Base-by-base conservation (phyloP, 768 basidiomycete genomes). In the Kwoniella mangroviensis region DNA sequence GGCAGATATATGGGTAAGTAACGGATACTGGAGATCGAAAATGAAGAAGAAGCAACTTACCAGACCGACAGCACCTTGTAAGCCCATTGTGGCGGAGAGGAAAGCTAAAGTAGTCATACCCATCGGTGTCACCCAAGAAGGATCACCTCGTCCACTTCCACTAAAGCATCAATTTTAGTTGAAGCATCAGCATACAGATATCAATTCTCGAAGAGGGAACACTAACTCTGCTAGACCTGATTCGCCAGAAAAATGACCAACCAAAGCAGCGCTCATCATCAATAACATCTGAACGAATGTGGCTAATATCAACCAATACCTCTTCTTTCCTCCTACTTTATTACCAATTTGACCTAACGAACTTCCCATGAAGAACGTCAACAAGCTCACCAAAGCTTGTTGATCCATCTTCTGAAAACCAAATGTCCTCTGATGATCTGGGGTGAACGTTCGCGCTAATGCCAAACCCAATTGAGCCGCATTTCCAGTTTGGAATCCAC, bases 361-460 rank as follows among this genome's bases (percentile, higher is more conserved):
- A 21, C 92, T 88, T 11, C 93, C 93, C 12, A 85, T 67, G 71
- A 91, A 86, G 87, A 94, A 94, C n/a, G 88, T 82, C 66, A 92
- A 76, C 13, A 94, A 83, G 17, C 92, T 93, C 52, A 88, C 88
- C 65, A 95, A 85, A 13, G 93, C 92, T 81, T 93, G 92, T 80
- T 89, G 89, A 75, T 97, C 94, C 3, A 92, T 87, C 64, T 87
- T 87, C 81, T 92, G 92, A 85, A 95, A 94, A 0, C 86, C 82
- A 58, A 73, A 75, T 2, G 78, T 79, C 17, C 78, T 78, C 77
- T 91, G 88, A n/a, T 68, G 71, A 26, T 68, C 67, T 0, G 82
- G 78, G 4, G 76, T 75, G 75, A 92, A 93, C n/a, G 92, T 88
- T 10, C 93, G 88, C 0, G 91, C 92, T 61, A 95, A 78, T 2